phyloP scores from a whole-genome alignment of 495 filamentous ascomycete genomes.

The Daldinia caldariorum region DNA sequence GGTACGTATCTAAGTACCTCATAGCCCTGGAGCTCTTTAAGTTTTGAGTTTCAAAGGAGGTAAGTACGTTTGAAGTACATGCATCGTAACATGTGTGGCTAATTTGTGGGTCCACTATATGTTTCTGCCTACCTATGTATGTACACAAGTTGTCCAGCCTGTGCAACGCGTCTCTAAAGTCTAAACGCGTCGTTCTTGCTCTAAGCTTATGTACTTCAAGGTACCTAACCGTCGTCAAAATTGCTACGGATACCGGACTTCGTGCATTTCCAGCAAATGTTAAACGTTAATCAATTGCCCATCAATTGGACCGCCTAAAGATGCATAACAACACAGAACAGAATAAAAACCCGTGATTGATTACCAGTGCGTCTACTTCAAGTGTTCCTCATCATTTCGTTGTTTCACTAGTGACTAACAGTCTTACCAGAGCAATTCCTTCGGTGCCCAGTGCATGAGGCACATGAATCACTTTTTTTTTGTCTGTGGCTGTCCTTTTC shows the following conservation, averaged over 20 bases:
- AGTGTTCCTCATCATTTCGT: neutral
- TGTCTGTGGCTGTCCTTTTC: neutral
- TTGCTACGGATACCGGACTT: neutral
- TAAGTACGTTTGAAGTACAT: too few species aligned
- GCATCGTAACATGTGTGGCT: neutral
- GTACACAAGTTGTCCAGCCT: neutral
- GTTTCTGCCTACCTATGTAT: too few species aligned
- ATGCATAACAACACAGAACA: neutral
- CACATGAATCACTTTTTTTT: constrained; percentile 2
- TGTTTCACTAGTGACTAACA: neutral
- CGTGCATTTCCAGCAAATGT: neutral
- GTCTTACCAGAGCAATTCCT: constrained; percentile 3
- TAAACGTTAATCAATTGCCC: neutral
- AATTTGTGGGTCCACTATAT: neutral
- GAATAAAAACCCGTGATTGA: neutral
- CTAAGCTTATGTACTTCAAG: neutral
- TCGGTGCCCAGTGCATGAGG: neutral
- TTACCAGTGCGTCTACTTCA: neutral
- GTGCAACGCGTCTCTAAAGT: neutral
- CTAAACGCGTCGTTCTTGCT: constrained; percentile 7
- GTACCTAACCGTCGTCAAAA: neutral
- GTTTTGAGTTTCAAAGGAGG: too few species aligned
- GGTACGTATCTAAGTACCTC: neutral
- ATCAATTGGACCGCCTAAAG: neutral
- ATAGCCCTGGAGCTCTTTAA: neutral